Conservation (phyloP, 257 asterid genomes). For the Oldenlandia corymbosa region DNA sequence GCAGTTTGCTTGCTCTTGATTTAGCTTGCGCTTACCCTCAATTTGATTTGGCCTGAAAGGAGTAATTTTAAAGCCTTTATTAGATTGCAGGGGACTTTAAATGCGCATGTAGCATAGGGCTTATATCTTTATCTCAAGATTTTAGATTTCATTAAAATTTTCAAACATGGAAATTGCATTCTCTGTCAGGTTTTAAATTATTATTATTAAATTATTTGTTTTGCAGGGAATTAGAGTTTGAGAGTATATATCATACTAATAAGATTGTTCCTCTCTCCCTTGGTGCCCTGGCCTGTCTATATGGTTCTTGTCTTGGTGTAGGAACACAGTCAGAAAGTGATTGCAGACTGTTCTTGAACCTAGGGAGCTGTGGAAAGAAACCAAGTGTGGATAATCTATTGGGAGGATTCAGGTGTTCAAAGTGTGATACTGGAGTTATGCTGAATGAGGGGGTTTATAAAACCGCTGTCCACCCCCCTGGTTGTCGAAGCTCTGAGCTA, state of each 20-base stretch:
- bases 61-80: too few species aligned
- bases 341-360: conserved; percentile 55
- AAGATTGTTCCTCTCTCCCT: conserved; percentile 58
- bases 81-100: background rate
- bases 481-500: conserved; percentile 25
- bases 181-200: background rate
- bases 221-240: conserved; percentile 55
- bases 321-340: conserved; percentile 26
- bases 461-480: conserved; percentile 25
- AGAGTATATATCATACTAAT: conserved; percentile 54
- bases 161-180: background rate
- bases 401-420: conserved; percentile 78
- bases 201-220: conserved; percentile 3
- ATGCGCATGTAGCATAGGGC: background rate
- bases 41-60: too few species aligned
- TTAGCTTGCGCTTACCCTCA: too few species aligned
- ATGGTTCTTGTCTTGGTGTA: conserved; percentile 47
- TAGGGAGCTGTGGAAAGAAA: conserved; percentile 38
- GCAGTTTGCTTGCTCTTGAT: background rate
- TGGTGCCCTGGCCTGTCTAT: conserved; percentile 80
- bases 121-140: background rate
- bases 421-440: conserved; percentile 53
- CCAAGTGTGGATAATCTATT: conserved; percentile 34
- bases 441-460: conserved; percentile 32
- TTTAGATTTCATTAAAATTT: background rate